Conservation (phyloP, 2,329 filamentous ascomycete genomes). For the Gaeumannomyces sp. region DNA sequence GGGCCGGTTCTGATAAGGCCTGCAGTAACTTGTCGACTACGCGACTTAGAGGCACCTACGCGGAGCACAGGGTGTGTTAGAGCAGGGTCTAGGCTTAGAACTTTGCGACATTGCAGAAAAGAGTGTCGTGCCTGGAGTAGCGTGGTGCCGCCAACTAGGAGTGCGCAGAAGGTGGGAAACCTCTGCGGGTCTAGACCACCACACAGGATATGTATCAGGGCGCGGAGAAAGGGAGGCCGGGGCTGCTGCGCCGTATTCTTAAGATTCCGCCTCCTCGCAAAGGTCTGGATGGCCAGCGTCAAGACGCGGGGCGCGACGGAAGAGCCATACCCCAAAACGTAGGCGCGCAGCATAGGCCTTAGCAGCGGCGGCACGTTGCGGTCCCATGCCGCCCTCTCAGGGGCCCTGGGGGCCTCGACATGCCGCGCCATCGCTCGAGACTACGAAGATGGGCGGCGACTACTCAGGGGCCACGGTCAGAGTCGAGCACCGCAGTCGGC, state of each 20-base stretch:
- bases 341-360: slow-evolving; percentile 52
- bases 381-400: slow-evolving; percentile 17
- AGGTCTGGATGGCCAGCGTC: slow-evolving; percentile 45
- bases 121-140: slow-evolving; percentile 43
- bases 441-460: not conserved
- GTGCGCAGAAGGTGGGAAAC: slow-evolving; percentile 58
- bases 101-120: no score
- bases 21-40: slow-evolving; percentile 21
- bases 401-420: not conserved
- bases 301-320: slow-evolving; percentile 50
- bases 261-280: slow-evolving; percentile 27
- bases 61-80: not conserved
- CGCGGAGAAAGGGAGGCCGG: slow-evolving; percentile 26
- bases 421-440: not conserved
- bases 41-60: slow-evolving; percentile 26
- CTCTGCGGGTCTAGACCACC: slow-evolving; percentile 48
- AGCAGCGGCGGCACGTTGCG: slow-evolving; percentile 41
- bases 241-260: slow-evolving; percentile 24
- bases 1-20: slow-evolving; percentile 21
- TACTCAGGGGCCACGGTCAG: not conserved
- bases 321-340: slow-evolving; percentile 54
- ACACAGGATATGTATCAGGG: slow-evolving; percentile 36
- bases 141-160: slow-evolving; percentile 53
- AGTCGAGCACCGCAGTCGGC: not conserved
- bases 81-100: not conserved